Base-by-base conservation (phyloP, 2,329 filamentous ascomycete genomes). In the Verticillium nonalfalfae region DNA sequence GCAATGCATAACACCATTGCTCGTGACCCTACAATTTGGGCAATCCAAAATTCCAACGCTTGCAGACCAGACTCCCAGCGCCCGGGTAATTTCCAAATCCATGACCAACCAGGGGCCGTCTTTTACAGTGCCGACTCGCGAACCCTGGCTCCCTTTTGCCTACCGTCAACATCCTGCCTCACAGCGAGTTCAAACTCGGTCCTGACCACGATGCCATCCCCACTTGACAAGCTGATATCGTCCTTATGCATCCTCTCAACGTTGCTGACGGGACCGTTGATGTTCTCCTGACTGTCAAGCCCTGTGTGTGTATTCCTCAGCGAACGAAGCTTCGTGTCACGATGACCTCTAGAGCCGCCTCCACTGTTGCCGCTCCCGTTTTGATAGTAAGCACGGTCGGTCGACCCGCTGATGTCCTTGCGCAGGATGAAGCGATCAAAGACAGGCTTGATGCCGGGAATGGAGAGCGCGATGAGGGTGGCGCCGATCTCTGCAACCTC, bases 401-500 rank as follows among this genome's bases (percentile, higher is more conserved):
- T 21, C 7, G 35, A 31, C 2, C 56, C 56, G 13, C 38, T 26
- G 18, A 36, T 36, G 21, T 36, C 21, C 56, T 40, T 58, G 7
- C 56, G 56, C 13, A 58, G 56, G 18, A 58, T 33, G 36, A 26
- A 38, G 13, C 56, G 56, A 36, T 58, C 56, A 15, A 58, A 58
- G n/a, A 58, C 56, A 13, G 80, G 80, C 60, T 83, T 82, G 56
- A 81, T 69, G 3, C 79, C 80, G 0, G 81, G 81, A 0, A 82
- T 72, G 0, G 81, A 83, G 1, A 83, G 73, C 1, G 81, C 79
- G 45, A 82, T 77, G 31, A 83, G 66, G 0, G 81, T 83, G 1
- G 75, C 74, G 4, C 79, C 80, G 21, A 83, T 79, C 50, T 83
- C 81, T 1, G 80, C 75, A 2, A 77, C 77, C 67, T 83, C 80